These are phyloP conservation scores for Galerina sulciceps DNA, from an alignment of 768 basidiomycete genomes.

Conservation along the genomic window DNA sequence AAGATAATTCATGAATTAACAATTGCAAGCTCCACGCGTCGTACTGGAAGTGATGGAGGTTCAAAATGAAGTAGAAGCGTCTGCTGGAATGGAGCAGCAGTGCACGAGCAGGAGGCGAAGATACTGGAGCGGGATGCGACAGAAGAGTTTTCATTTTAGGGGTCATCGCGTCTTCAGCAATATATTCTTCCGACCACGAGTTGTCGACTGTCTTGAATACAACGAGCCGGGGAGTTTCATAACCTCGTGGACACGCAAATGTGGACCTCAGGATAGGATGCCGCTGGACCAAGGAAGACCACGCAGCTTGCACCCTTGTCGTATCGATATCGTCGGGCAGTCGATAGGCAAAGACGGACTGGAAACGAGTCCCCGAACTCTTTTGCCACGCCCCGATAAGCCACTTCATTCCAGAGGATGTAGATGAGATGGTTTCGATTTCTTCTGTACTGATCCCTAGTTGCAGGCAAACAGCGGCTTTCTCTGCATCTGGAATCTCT, in stretches of 20 bases:
- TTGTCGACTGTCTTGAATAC: slow-evolving; percentile 23
- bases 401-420: slow-evolving; percentile 39
- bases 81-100: slow-evolving; percentile 25
- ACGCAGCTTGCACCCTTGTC: slow-evolving; percentile 34
- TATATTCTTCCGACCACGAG: slow-evolving; percentile 26
- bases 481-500: slow-evolving; percentile 16
- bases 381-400: slow-evolving; percentile 47
- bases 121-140: slow-evolving; percentile 24
- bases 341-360: slow-evolving; percentile 46
- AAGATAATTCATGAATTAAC: slow-evolving; percentile 41
- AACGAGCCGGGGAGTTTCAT: slow-evolving; percentile 29
- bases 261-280: slow-evolving; percentile 49
- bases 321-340: slow-evolving; percentile 33
- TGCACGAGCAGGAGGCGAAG: slow-evolving; percentile 26
- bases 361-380: slow-evolving; percentile 43
- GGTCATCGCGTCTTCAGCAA: slow-evolving; percentile 16
- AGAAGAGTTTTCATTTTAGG: slow-evolving; percentile 28
- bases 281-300: slow-evolving; percentile 36
- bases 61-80: slow-evolving; percentile 27
- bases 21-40: slow-evolving; percentile 51
- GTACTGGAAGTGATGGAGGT: slow-evolving; percentile 54
- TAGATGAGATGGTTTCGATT: slow-evolving; percentile 28
- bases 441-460: slow-evolving; percentile 17
- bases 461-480: slow-evolving; percentile 18
- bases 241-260: slow-evolving; percentile 34